Evolutionary conservation across 257 asterid genomes (phyloP).

Genomic region (Solanum etuberosum): DNA sequence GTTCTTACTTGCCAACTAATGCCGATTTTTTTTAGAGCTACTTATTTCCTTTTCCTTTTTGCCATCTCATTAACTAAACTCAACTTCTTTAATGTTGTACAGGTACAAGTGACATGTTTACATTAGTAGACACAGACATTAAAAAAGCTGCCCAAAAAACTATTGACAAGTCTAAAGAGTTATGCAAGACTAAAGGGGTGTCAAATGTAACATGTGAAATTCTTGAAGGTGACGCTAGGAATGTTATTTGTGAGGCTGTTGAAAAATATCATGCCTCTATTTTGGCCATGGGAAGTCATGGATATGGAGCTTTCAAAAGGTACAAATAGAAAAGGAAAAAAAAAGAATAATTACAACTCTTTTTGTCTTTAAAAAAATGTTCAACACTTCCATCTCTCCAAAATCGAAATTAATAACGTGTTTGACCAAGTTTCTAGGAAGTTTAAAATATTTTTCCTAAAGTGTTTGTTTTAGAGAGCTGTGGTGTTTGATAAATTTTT

Average conservation of each 20-base stretch:
- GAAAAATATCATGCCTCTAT: slow-evolving; percentile 48
- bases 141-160: not conserved
- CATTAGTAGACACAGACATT: not conserved
- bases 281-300: slow-evolving; percentile 62
- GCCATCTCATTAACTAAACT: not conserved
- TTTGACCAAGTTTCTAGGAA: not conserved
- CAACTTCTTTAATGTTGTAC: not conserved
- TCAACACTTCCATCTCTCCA: not conserved
- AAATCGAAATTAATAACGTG: not conserved
- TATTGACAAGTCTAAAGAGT: not conserved
- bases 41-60: not conserved
- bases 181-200: not conserved
- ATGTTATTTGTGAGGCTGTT: slow-evolving; percentile 46
- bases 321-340: not conserved
- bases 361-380: not conserved
- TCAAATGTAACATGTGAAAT: not conserved
- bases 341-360: not conserved
- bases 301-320: slow-evolving; percentile 70
- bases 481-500: not conserved
- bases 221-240: slow-evolving; percentile 43
- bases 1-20: not conserved
- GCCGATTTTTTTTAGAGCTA: not conserved
- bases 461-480: not conserved
- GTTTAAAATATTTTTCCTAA: not conserved
- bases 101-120: not conserved